Evolutionary conservation across 2,329 filamentous ascomycete genomes (phyloP).

Genomic region (Cadophora malorum): DNA sequence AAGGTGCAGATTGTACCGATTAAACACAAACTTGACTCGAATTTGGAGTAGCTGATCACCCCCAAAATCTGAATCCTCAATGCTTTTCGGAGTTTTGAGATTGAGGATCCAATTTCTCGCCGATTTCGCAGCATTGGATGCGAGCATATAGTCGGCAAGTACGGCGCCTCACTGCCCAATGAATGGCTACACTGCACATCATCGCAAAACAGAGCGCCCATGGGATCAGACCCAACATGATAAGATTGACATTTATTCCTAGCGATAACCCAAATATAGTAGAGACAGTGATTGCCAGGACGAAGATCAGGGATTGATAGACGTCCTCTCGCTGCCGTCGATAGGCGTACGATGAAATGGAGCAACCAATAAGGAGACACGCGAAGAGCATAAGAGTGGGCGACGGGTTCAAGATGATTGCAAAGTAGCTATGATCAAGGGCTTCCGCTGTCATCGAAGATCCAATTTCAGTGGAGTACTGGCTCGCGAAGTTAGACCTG

Average conservation of each 20-base stretch:
- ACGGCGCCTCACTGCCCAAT: conserved; percentile 36
- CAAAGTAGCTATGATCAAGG: conserved; percentile 30
- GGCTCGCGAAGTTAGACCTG: conserved; percentile 21
- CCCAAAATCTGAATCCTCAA: conserved; percentile 13
- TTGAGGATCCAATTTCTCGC: conserved; percentile 25
- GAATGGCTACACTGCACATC: conserved; percentile 43
- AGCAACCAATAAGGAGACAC: conserved; percentile 47
- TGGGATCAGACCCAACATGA: conserved; percentile 47
- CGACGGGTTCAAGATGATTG: conserved; percentile 43
- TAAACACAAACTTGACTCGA: not conserved
- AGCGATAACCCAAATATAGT: conserved; percentile 40
- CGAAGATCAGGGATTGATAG: conserved; percentile 45
- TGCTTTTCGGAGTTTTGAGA: not conserved
- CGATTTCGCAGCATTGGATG: conserved; percentile 25
- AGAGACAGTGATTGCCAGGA: conserved; percentile 38
- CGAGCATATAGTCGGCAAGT: conserved; percentile 32
- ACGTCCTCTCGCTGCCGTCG: conserved; percentile 44
- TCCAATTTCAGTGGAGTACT: not conserved
- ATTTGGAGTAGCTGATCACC: not conserved
- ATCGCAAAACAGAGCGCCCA: conserved; percentile 48
- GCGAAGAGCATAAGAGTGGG: conserved; percentile 46
- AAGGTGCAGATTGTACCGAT: conserved; percentile 1
- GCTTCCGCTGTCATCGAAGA: conserved; percentile 6
- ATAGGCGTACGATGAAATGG: conserved; percentile 48
- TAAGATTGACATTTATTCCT: conserved; percentile 42